phyloP scores from a whole-genome alignment of 1,284 basidiomycete species.

The Malassezia psittaci region DNA sequence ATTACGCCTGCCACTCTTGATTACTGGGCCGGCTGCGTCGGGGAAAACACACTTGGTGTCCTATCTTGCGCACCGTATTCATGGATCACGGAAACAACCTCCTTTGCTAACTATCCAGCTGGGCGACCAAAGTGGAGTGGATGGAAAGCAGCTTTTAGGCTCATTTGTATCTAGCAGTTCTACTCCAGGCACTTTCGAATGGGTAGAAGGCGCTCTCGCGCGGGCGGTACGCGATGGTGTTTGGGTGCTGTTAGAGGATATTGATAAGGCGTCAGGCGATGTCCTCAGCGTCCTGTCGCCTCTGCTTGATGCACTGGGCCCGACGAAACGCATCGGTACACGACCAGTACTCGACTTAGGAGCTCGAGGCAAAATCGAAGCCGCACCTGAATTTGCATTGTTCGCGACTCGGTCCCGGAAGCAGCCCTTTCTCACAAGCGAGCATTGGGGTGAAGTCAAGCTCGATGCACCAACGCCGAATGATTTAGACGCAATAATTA shows the following conservation, averaged over 20 bases:
- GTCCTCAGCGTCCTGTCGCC: conserved; percentile 37
- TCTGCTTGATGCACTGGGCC: conserved; percentile 66
- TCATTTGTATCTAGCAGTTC: conserved; percentile 82
- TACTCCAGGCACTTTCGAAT: conserved; percentile 81
- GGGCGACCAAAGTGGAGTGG: conserved; percentile 56
- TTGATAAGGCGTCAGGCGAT: conserved; percentile 55
- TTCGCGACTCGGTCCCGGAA: conserved; percentile 45
- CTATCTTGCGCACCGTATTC: conserved; percentile 54
- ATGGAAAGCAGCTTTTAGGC: conserved; percentile 84
- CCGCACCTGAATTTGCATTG: conserved; percentile 49
- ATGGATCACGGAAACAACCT: conserved; percentile 51
- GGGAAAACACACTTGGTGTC: conserved; percentile 77
- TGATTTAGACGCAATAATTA: conserved; percentile 34
- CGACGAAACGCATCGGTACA: conserved; percentile 63
- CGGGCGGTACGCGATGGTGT: conserved; percentile 79
- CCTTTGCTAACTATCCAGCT: conserved; percentile 74
- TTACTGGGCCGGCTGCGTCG: conserved; percentile 77
- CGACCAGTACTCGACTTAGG: conserved; percentile 56
- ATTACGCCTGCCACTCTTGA: conserved; percentile 64
- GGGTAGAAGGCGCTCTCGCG: conserved; percentile 87
- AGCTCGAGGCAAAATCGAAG: conserved; percentile 44
- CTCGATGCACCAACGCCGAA: conserved; percentile 21
- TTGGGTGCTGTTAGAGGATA: conserved; percentile 88
- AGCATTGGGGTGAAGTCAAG: conserved; percentile 40
- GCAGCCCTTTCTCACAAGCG: conserved; percentile 61